Evolutionary conservation across 2,329 filamentous ascomycete species (phyloP), one percentile per base, ranked within the genome.

Genomic region (Sarocladiaceae sp.): DNA sequence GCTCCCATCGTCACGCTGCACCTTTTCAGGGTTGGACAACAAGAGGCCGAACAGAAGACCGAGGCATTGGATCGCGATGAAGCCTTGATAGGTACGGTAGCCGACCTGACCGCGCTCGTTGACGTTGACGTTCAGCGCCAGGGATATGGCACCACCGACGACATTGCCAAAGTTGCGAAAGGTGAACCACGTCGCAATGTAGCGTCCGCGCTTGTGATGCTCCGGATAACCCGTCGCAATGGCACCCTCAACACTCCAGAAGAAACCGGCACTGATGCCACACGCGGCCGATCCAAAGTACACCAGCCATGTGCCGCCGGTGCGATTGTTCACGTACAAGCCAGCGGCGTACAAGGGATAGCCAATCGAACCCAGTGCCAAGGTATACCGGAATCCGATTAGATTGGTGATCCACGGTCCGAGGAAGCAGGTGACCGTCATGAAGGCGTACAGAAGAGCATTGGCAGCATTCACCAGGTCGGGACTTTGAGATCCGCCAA

Each of bases 171-270:
- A 72, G 68, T 50, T 50, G 29, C 23, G 44, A 23, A 77, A 69
- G 8, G 72, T 70, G 13, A 78, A 71, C 75, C 74, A 78, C 23
- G 66, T 75, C 0, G 81, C 83, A 1, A 86, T 67, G 51, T 80
- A 80, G 17, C 73, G 72, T 0, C 80, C 82, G 53, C 79, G 74
- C 23, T 83, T 82, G 31, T 75, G 74, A 1, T 82, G 79, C 55
- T 86, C 83, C 0, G 83, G 83, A 57, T 87, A 87, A 0, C 78
- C 73, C 2, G 86, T 73, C 0, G 82, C 80, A 52, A 87, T 84
- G 0, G 84, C 83, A 1, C 79, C 83, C 68, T 87, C 84, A 0
- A 82, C 80, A 66, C 80, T 79, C 84, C 84, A 88, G 66, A 87
- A 87, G 2, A 87, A 71, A 0, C 83, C 83, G 0, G 84, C 84